These are phyloP conservation scores for Jasminum sambac DNA, from an alignment of 257 asterid genomes.

Conservation along the genomic window DNA sequence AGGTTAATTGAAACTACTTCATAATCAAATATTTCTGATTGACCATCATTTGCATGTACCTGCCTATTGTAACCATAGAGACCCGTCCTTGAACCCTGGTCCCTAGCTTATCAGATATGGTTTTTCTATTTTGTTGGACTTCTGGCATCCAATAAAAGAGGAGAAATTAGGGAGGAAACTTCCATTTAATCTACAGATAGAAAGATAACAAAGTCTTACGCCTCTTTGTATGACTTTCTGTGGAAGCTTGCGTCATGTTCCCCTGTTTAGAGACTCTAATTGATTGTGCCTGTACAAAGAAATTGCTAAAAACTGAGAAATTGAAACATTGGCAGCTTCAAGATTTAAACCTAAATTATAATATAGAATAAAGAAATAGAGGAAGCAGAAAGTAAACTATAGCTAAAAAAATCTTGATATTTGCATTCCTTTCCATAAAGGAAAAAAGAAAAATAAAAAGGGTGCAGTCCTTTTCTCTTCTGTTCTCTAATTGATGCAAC, in stretches of 20 bases:
- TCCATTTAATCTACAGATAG: not conserved
- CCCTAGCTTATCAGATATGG: slow-evolving; percentile 37
- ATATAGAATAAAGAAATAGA: slow-evolving; percentile 11
- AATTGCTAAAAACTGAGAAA: slow-evolving; percentile 4
- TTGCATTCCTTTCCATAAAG: not conserved
- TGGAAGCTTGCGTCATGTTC: slow-evolving; percentile 34
- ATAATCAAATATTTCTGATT: slow-evolving; percentile 6
- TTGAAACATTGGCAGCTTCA: not conserved
- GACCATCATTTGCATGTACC: slow-evolving; percentile 38
- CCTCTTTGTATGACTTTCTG: slow-evolving; percentile 37
- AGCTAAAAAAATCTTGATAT: not conserved
- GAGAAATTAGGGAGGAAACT: slow-evolving; percentile 19
- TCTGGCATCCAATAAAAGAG: slow-evolving; percentile 37
- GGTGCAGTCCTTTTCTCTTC: slow-evolving; percentile 3
- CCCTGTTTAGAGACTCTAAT: slow-evolving; percentile 47
- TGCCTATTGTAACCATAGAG: slow-evolving; percentile 38
- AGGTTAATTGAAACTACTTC: slow-evolving; percentile 6
- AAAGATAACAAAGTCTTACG: slow-evolving; percentile 40
- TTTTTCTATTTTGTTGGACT: slow-evolving; percentile 36
- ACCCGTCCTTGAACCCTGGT: slow-evolving; percentile 42
- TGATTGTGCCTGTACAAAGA: slow-evolving; percentile 16
- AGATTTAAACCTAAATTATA: not conserved
- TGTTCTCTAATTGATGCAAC: slow-evolving; percentile 2
- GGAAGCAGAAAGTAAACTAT: slow-evolving; percentile 11
- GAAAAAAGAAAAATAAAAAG: not conserved